Evolutionary conservation across 164 flowering plant genomes (phyloP).

Genomic region (Paratinospora sagittata): DNA sequence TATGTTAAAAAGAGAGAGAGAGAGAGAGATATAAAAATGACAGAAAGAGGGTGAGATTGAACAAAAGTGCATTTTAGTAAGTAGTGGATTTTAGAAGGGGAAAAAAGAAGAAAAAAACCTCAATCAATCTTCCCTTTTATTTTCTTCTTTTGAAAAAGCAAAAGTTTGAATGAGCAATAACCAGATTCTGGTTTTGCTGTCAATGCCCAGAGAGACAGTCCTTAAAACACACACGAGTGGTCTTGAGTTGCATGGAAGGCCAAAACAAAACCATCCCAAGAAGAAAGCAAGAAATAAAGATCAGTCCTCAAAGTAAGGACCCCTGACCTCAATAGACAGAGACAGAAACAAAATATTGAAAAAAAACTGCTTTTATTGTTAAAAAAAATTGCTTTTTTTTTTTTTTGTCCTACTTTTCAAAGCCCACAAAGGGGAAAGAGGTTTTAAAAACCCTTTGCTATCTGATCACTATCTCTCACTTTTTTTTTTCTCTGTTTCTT

Average conservation of each 20-base stretch:
- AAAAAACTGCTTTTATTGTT: conserved; percentile 1
- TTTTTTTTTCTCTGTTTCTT: not conserved
- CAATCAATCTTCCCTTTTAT: not conserved
- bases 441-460: not conserved
- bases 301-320: conserved; percentile 19
- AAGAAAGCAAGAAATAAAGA: conserved; percentile 3
- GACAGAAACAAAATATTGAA: conserved; percentile 13
- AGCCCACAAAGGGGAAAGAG: conserved; percentile 6
- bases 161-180: not conserved
- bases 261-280: conserved; percentile 5
- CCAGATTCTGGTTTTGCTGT: not conserved
- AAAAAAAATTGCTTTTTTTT: not conserved
- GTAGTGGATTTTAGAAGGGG: too few species aligned
- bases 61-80: not conserved
- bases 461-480: conserved; percentile 11
- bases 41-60: not conserved
- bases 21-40: not conserved
- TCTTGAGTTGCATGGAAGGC: conserved; percentile 34
- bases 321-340: conserved; percentile 12
- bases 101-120: too few species aligned
- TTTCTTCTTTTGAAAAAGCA: not conserved
- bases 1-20: too few species aligned
- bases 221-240: conserved; percentile 51
- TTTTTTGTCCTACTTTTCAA: not conserved
- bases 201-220: conserved; percentile 7